phyloP scores from a whole-genome alignment of 2,329 filamentous ascomycete species.

The Acarospora socialis region DNA sequence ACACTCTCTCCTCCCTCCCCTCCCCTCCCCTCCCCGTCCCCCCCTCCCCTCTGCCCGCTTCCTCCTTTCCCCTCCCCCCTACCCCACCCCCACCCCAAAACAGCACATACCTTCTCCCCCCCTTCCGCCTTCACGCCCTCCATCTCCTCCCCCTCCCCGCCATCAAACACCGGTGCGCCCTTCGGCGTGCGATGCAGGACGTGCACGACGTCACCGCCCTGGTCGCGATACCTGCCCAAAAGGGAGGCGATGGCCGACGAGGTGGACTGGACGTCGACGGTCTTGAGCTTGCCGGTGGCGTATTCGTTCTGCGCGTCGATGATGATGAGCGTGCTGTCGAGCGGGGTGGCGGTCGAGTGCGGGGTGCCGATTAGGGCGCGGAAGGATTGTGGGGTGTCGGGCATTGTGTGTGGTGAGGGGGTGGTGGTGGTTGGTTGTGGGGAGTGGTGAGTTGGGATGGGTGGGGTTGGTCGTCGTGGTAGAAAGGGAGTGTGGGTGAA shows the following conservation, averaged over 20 bases:
- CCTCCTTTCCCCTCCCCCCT: background rate
- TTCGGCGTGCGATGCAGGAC: conserved; percentile 45
- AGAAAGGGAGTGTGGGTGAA: too few relatives aligned
- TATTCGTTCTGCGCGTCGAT: conserved; percentile 62
- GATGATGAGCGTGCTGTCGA: conserved; percentile 49
- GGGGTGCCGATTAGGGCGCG: conserved; percentile 40
- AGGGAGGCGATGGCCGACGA: conserved; percentile 43
- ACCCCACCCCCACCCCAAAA: background rate
- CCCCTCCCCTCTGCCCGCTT: background rate
- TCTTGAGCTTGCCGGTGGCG: conserved; percentile 38
- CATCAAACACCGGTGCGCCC: conserved; percentile 53
- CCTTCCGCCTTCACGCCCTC: conserved; percentile 40
- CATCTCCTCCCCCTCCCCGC: conserved; percentile 47
- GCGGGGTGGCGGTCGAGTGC: conserved; percentile 40
- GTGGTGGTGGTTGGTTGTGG: too few relatives aligned
- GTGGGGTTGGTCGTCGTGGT: too few relatives aligned
- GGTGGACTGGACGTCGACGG: conserved; percentile 38
- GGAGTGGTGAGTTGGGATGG: too few relatives aligned
- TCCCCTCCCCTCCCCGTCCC: background rate
- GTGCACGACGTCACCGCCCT: conserved; percentile 40
- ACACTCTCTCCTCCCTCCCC: too few relatives aligned
- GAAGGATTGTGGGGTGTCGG: conserved; percentile 25
- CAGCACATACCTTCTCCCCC: conserved; percentile 33
- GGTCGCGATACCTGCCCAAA: conserved; percentile 45
- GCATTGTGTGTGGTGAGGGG: too few relatives aligned